Base-by-base conservation (phyloP, 2,329 filamentous ascomycete species). In the Fusarium beomiforme region DNA sequence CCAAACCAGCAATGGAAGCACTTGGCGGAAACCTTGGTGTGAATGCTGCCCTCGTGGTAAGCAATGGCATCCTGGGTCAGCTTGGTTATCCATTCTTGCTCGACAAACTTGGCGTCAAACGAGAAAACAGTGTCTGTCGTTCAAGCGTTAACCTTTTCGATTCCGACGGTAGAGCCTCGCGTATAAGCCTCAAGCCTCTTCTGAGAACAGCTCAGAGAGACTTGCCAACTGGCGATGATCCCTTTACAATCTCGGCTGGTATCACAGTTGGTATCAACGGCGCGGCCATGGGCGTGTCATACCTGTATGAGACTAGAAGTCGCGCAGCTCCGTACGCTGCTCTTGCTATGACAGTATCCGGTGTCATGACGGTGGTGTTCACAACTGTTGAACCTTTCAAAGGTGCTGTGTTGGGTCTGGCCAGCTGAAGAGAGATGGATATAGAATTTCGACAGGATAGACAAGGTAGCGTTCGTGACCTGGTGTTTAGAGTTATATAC, bases 231-330 rank as follows among this genome's bases (percentile, higher is more conserved):
- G 78, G 79, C 21, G 79, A 81, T 57, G 76, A 68, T 16, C 56
- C 83, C 1, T 61, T 76, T 4, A 84, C 81, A 0, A 82, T 89
- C 4, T 86, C 86, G 1, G 80, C 84, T 0, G 88, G 87, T 37
- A 81, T 87, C 37, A 82, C 86, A 0, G 82, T 89, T 51, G 88
- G 88, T 6, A 84, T 89, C 79, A 90, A 89, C 69, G 86, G 86
- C 2, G 87, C 87, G 1, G 88, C 88, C 6, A 88, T 90, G 86
- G 88, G 88, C 5, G 87, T 88, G 1, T 83, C 87, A 1, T 86
- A 88, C 64, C 80, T 89, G 17, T 88, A 89, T 60, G 86, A 89
- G 76, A 83, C 82, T 11, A 81, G 81, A 57, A 88, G 85, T 68
- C 82, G 81, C 2, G 85, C 87, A 6, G 86, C 86, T 5, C 86